These are phyloP conservation scores for Capsella rubella DNA, from an alignment of 441 rosid species.

Conservation along the genomic window DNA sequence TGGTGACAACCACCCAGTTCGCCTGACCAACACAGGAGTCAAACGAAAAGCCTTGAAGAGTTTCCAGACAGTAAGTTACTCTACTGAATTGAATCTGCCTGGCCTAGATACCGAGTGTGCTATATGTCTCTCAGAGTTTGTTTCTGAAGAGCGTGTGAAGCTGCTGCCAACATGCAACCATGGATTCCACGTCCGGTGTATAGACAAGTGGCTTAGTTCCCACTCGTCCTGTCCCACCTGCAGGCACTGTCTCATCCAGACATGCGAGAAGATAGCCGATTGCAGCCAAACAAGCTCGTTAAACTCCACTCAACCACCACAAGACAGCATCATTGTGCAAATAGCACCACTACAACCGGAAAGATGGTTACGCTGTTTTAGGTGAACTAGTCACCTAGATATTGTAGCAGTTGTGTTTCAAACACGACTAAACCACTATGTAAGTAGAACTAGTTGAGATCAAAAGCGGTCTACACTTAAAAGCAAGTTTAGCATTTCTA, in stretches of 20 bases:
- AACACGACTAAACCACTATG: conserved; percentile 27
- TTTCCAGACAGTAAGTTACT: conserved; percentile 61
- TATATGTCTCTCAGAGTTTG: conserved; percentile 47
- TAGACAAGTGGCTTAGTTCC: conserved; percentile 47
- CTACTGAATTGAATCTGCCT: conserved; percentile 44
- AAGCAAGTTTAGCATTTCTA: conserved; percentile 37
- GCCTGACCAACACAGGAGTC: conserved; percentile 57
- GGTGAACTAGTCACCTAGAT: conserved; percentile 35
- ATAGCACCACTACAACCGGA: conserved; percentile 44
- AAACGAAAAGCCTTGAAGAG: conserved; percentile 57
- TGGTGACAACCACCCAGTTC: conserved; percentile 39
- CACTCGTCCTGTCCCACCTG: conserved; percentile 49
- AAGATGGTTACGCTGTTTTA: conserved; percentile 27
- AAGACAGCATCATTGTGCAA: conserved; percentile 29
- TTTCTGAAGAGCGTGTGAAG: conserved; percentile 35
- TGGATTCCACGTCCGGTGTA: conserved; percentile 46
- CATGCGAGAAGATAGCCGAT: conserved; percentile 45
- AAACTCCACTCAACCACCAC: conserved; percentile 39
- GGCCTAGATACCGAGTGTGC: conserved; percentile 46
- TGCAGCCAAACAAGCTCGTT: conserved; percentile 37
- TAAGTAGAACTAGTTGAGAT: conserved; percentile 34
- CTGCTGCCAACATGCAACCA: conserved; percentile 47
- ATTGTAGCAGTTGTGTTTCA: conserved; percentile 23
- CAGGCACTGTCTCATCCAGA: conserved; percentile 48
- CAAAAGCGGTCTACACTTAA: conserved; percentile 25